Conservation (phyloP, 352 stramenopile species). For the Phytopythium oedochilum region DNA sequence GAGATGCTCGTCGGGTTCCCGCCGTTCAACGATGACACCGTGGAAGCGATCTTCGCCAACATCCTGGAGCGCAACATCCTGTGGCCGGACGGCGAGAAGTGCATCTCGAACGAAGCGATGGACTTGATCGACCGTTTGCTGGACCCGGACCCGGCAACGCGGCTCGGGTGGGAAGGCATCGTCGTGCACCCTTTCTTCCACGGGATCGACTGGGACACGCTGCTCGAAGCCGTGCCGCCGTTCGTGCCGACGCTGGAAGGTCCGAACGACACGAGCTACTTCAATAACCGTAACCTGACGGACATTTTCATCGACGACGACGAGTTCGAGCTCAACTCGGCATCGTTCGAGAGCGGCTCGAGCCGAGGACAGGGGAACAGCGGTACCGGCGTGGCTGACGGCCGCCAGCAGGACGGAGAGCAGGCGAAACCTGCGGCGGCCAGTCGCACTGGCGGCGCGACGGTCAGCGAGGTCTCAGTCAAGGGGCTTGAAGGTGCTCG, state of each 20-base stretch:
- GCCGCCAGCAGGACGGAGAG: background rate
- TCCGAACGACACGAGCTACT: slow-evolving; percentile 87
- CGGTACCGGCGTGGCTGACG: background rate
- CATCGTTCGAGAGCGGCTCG: slow-evolving; percentile 26
- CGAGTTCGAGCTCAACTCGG: slow-evolving; percentile 53
- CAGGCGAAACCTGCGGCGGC: background rate
- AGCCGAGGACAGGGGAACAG: background rate
- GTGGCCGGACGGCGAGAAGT: slow-evolving; percentile 87
- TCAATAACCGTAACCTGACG: slow-evolving; percentile 86
- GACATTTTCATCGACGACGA: slow-evolving; percentile 85
- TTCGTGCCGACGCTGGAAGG: slow-evolving; percentile 86
- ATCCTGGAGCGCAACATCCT: slow-evolving; percentile 81
- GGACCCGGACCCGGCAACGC: slow-evolving; percentile 56
- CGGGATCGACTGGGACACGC: slow-evolving; percentile 77
- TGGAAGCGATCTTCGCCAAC: slow-evolving; percentile 85
- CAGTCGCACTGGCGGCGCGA: background rate
- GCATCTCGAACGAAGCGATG: slow-evolving; percentile 72
- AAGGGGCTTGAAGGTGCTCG: background rate
- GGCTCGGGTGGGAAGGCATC: slow-evolving; percentile 66
- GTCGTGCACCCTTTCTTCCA: slow-evolving; percentile 65
- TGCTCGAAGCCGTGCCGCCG: slow-evolving; percentile 70
- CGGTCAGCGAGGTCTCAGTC: background rate
- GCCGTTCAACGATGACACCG: slow-evolving; percentile 87
- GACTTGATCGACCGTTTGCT: slow-evolving; percentile 82
- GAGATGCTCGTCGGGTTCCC: slow-evolving; percentile 88